These are phyloP conservation scores for Pyropia haitanensis DNA, from an alignment of 23 red algal genomes.

Conservation along the genomic window DNA sequence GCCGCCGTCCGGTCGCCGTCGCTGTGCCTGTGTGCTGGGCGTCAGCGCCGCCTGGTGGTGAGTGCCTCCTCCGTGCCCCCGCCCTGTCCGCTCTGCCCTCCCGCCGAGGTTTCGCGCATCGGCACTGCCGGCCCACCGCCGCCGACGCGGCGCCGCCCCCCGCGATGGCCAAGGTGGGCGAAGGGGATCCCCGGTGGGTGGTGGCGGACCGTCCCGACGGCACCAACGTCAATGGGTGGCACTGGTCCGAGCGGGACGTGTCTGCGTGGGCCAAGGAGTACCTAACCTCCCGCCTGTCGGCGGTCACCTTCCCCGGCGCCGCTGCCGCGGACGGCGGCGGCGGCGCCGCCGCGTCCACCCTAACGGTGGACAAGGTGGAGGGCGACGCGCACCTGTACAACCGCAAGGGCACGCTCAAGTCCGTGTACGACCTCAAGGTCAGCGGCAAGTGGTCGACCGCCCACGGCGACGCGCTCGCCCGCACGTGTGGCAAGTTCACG, in stretches of 20 bases:
- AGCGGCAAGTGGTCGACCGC: constrained; percentile 38
- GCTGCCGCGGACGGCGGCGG: neutral
- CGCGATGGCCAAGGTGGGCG: constrained; percentile 61
- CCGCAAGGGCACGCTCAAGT: constrained; percentile 76
- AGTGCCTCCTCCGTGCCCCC: too few relatives aligned
- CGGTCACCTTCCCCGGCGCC: constrained; percentile 7
- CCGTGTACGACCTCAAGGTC: constrained; percentile 75
- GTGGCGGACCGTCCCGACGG: constrained; percentile 76
- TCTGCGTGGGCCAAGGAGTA: constrained; percentile 34
- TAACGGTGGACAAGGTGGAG: constrained; percentile 30
- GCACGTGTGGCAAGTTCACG: constrained; percentile 39
- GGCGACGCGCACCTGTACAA: constrained; percentile 89
- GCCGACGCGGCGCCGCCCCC: neutral
- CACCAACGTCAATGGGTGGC: constrained; percentile 82
- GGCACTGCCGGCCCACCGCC: too few relatives aligned
- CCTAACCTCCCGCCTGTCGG: constrained; percentile 20
- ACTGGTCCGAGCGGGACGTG: constrained; percentile 80
- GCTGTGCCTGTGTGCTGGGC: too few relatives aligned
- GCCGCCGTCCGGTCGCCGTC: too few relatives aligned
- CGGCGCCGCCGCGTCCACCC: constrained; percentile 6
- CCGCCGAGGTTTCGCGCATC: too few relatives aligned
- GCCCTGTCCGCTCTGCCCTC: too few relatives aligned
- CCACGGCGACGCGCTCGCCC: constrained; percentile 8
- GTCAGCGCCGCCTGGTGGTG: too few relatives aligned
- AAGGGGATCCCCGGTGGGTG: constrained; percentile 84